Evolutionary conservation across 2,329 filamentous ascomycete species (phyloP), one percentile per base, ranked within the genome.

Genomic region (Sclerotinia spermophila): DNA sequence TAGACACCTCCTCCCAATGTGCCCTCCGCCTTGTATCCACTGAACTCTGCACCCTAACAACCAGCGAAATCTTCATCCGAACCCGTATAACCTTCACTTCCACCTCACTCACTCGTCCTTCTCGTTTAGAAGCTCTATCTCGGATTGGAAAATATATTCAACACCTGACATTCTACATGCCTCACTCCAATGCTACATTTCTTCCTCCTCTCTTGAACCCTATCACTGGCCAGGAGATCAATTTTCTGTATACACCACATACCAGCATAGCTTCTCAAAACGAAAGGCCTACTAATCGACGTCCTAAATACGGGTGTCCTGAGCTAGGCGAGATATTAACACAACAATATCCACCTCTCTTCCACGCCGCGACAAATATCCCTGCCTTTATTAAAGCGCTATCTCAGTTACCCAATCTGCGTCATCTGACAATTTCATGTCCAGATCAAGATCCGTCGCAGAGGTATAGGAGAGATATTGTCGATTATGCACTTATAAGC

Each of bases 401-500:
- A 78, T 86, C 86, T 48, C 83, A 89, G 73, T 80, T 97, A 77
- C 82, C 87, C 71, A 91, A 90, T 76, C 83, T 97, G 76, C 84
- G 87, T 60, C 92, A 95, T 79, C 84, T 97, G 71, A 90, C 87
- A 64, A 86, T 97, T 78, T 89, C 88, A 72, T 96, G 92, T 75
- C 92, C 92, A 7, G 90, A 89, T 51, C 91, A 94, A 79, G 84
- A 89, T 71, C 83, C 88, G 24, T 82, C 85, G 51, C 89, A 93
- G 79, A 85, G 90, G 59, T 93, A 94, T 78, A 87, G 93, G 51
- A 87, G 92, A 62, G 90, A 89, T 79, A 89, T 90, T 64, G 92
- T 97, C 72, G 94, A 97, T 84, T 97, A 96, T 78, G 93, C 93
- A 5, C 88, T 97, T 72, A 93, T 96, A 79, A 96, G 92, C 74